These are phyloP conservation scores for Mucor velutinosus DNA, from an alignment of 371 early-diverging fungal genomes.

Conservation along the genomic window DNA sequence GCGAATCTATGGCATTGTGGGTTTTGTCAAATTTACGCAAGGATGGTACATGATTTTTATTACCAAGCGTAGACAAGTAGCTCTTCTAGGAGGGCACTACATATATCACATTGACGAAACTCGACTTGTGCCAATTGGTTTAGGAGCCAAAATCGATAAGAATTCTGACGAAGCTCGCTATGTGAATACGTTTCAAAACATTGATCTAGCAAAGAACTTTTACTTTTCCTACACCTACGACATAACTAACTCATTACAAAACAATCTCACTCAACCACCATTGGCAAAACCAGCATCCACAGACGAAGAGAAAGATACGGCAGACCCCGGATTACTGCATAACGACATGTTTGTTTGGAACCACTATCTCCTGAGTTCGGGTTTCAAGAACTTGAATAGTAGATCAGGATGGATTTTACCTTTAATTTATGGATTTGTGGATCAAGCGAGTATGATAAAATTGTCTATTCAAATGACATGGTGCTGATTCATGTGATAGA, in stretches of 20 bases:
- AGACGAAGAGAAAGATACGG: neutral
- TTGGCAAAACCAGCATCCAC: conserved; percentile 2
- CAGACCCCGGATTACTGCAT: conserved; percentile 17
- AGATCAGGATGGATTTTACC: conserved; percentile 88
- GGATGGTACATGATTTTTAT: conserved; percentile 93
- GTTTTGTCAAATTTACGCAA: conserved; percentile 90
- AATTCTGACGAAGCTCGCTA: conserved; percentile 84
- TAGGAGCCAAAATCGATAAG: conserved; percentile 69
- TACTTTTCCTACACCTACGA: conserved; percentile 95
- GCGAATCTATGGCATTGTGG: conserved; percentile 52
- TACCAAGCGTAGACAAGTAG: conserved; percentile 86
- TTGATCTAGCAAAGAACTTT: conserved; percentile 86
- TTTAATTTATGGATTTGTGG: conserved; percentile 95
- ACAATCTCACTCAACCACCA: conserved; percentile 74
- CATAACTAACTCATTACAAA: conserved; percentile 88
- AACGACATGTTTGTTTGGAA: conserved; percentile 98
- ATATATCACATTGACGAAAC: conserved; percentile 95
- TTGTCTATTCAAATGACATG: neutral
- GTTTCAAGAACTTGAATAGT: conserved; percentile 64
- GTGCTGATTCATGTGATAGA: conserved; percentile 22
- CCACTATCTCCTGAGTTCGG: conserved; percentile 75
- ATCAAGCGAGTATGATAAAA: conserved; percentile 80
- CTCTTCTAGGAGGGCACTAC: conserved; percentile 93
- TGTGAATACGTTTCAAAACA: conserved; percentile 76
- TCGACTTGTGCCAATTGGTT: conserved; percentile 71